These are phyloP conservation scores for Aspergillus kassunensis DNA, from an alignment of 495 filamentous ascomycete genomes.

Conservation along the genomic window DNA sequence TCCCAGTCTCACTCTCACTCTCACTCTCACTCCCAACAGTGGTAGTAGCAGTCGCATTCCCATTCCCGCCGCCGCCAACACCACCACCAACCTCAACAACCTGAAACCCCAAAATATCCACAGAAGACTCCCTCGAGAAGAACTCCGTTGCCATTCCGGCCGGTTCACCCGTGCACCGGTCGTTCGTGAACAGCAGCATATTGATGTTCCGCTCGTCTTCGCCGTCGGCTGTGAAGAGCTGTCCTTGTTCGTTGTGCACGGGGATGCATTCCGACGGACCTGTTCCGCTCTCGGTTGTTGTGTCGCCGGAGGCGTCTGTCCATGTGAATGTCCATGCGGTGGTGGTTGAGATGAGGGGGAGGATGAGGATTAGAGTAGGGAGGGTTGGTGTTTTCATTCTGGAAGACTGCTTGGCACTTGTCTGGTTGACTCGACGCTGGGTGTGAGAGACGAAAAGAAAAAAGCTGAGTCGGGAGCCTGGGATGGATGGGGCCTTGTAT, in stretches of 20 bases:
- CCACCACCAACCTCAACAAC: conserved; percentile 8
- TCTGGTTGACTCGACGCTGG: too few species aligned
- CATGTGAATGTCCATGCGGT: conserved; percentile 23
- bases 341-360: conserved; percentile 9
- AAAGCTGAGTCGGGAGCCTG: too few species aligned
- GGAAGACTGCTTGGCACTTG: too few species aligned
- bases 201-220: conserved; percentile 20
- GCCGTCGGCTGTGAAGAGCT: conserved; percentile 17
- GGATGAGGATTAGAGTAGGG: conserved; percentile 2
- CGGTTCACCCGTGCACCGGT: conserved; percentile 13
- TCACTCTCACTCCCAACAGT: background rate
- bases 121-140: conserved; percentile 14
- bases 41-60: background rate
- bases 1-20: background rate
- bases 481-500: too few species aligned
- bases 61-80: background rate
- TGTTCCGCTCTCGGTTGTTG: conserved; percentile 8
- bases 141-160: conserved; percentile 17
- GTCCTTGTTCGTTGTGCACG: conserved; percentile 18
- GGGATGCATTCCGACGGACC: conserved; percentile 20
- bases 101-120: conserved; percentile 16
- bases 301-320: conserved; percentile 12
- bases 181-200: conserved; percentile 20
- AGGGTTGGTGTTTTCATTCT: conserved; percentile 19
- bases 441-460: too few species aligned